Evolutionary conservation across 495 filamentous ascomycete species (phyloP).

Genomic region (Hypoxylon cercidicola): DNA sequence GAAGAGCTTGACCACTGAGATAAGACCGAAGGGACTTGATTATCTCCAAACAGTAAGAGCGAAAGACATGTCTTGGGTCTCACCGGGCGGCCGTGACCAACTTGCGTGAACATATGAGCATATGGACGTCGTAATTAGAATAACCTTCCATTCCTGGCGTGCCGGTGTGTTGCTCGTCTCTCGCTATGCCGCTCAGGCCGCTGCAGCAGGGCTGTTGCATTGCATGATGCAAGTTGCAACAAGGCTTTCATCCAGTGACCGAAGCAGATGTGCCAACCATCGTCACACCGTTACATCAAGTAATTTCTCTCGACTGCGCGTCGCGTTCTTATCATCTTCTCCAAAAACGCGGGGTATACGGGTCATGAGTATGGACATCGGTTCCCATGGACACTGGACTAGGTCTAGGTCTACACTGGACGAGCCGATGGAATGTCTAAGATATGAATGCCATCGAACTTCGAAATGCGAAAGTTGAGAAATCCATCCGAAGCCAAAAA

Average conservation of each 20-base stretch:
- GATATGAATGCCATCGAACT: too few species aligned
- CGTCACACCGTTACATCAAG: constrained; percentile 41
- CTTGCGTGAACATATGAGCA: constrained; percentile 22
- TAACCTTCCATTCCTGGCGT: constrained; percentile 42
- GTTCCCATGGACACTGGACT: too few species aligned
- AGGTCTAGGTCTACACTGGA: too few species aligned
- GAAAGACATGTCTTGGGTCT: constrained; percentile 38
- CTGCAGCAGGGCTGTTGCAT: too few species aligned
- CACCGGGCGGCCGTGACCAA: constrained; percentile 26
- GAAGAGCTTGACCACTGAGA: constrained; percentile 16
- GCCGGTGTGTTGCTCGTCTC: constrained; percentile 11
- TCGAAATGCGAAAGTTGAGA: too few species aligned
- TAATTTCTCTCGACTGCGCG: constrained; percentile 26
- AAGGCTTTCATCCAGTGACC: constrained; percentile 26
- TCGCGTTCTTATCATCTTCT: constrained; percentile 20
- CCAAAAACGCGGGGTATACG: constrained; percentile 30
- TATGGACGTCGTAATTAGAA: constrained; percentile 10
- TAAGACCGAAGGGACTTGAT: constrained; percentile 24
- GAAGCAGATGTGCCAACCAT: constrained; percentile 27
- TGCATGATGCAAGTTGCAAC: constrained; percentile 37
- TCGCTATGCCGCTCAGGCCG: constrained; percentile 17
- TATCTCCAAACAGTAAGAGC: constrained; percentile 29
- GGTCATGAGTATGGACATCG: constrained; percentile 6
- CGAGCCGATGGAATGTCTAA: too few species aligned
- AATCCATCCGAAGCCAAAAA: too few species aligned